phyloP scores from a whole-genome alignment of 2,329 filamentous ascomycete species.

The Penicillium sp. region DNA sequence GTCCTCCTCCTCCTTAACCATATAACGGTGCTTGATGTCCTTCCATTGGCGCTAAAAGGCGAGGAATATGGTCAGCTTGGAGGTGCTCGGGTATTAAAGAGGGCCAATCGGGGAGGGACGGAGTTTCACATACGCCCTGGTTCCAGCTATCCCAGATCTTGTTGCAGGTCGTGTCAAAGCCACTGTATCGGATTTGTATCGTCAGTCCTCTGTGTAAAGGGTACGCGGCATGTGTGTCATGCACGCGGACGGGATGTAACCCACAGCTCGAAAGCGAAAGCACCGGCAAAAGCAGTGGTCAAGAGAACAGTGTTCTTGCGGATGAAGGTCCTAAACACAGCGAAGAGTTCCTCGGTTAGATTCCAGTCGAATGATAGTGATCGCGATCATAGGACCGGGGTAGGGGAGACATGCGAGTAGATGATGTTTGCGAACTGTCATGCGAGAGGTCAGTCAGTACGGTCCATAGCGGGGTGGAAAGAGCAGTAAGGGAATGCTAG shows the following conservation, averaged over 20 bases:
- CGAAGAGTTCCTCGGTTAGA: constrained; percentile 17
- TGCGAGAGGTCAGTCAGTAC: constrained; percentile 31
- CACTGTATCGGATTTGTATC: constrained; percentile 51
- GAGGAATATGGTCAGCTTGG: constrained; percentile 15
- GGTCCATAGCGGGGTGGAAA: constrained; percentile 36
- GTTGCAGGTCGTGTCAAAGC: constrained; percentile 77
- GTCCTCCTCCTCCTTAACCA: constrained; percentile 66
- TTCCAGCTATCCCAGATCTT: constrained; percentile 88
- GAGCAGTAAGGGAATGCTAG: not conserved
- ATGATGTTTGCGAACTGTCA: constrained; percentile 52
- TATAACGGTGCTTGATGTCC: constrained; percentile 90
- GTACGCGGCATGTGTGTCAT: constrained; percentile 1
- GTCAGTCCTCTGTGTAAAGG: constrained; percentile 17
- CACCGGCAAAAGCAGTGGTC: constrained; percentile 75
- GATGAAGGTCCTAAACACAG: constrained; percentile 67
- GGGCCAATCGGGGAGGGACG: constrained; percentile 1
- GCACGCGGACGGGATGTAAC: constrained; percentile 35
- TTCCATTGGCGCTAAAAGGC: constrained; percentile 89
- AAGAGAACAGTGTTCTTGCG: constrained; percentile 86
- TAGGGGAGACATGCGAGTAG: constrained; percentile 55
- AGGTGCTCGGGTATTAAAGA: constrained; percentile 7
- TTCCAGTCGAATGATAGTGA: constrained; percentile 16
- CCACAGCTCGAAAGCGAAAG: constrained; percentile 93
- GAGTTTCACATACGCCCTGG: constrained; percentile 68
- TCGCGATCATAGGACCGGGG: constrained; percentile 14